These are phyloP conservation scores for Hyphopichia burtonii DNA, from an alignment of 1,139 yeast genomes.

Conservation along the genomic window DNA sequence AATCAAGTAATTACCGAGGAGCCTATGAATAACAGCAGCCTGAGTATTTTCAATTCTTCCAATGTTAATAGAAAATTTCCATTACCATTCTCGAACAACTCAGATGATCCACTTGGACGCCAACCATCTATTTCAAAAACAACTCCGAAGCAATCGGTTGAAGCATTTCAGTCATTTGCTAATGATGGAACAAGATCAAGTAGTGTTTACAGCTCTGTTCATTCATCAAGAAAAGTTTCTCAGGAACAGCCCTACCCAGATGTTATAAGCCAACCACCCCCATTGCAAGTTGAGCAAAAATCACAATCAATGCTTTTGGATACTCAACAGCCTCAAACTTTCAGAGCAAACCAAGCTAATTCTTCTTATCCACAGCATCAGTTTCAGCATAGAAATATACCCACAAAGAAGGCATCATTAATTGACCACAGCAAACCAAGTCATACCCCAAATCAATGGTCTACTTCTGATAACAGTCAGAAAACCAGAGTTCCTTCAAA, in stretches of 20 bases:
- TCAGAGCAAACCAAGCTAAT: no score
- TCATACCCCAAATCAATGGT: conserved; percentile 3
- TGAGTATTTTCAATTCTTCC: not conserved
- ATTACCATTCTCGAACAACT: not conserved
- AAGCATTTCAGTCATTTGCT: no score
- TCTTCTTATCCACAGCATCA: not conserved
- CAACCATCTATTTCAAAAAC: not conserved
- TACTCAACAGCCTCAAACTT: not conserved
- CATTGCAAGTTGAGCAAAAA: not conserved
- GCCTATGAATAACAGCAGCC: not conserved
- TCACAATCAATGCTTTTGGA: not conserved
- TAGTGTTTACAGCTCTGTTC: conserved; percentile 1
- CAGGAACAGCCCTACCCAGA: not conserved
- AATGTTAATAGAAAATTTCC: not conserved
- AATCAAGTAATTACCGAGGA: not conserved
- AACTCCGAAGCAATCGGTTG: not conserved
- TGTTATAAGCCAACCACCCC: no score
- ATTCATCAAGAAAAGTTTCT: not conserved
- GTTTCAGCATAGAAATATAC: not conserved
- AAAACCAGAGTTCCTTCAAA: conserved; percentile 2
- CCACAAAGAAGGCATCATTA: not conserved
- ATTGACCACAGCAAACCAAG: not conserved
- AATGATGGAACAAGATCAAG: not conserved
- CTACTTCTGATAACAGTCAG: conserved; percentile 1
- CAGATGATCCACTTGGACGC: not conserved